Evolutionary conservation across 2,329 filamentous ascomycete species (phyloP).

Genomic region (Claviceps quebecensis): DNA sequence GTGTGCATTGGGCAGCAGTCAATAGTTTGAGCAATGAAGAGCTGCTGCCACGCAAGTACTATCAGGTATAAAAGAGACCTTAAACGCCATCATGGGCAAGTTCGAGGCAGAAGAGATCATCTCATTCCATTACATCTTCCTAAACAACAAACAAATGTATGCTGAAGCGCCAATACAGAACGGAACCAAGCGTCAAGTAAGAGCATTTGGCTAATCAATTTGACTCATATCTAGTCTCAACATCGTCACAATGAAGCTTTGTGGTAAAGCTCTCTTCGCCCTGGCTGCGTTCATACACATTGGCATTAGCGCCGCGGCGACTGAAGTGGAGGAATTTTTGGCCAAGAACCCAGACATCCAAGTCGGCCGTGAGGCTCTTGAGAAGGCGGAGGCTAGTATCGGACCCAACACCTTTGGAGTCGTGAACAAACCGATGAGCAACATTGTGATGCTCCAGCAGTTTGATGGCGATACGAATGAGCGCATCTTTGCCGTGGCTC

Average conservation of each 20-base stretch:
- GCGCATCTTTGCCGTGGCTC: slow-evolving; percentile 7
- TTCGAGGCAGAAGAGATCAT: too few species aligned
- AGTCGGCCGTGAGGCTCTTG: slow-evolving; percentile 7
- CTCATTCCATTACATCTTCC: too few species aligned
- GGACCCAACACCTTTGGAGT: slow-evolving; percentile 8
- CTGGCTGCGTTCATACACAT: background rate
- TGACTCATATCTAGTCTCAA: too few species aligned
- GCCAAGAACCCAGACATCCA: slow-evolving; percentile 6
- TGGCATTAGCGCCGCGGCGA: background rate
- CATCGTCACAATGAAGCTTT: background rate
- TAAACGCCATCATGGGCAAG: too few species aligned
- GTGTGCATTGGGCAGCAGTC: too few species aligned
- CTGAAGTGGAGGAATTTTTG: slow-evolving; percentile 5
- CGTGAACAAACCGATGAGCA: slow-evolving; percentile 8
- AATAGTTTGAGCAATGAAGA: too few species aligned
- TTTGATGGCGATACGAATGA: slow-evolving; percentile 8
- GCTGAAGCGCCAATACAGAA: too few species aligned
- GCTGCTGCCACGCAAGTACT: too few species aligned
- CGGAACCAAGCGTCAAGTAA: too few species aligned
- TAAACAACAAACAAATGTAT: too few species aligned
- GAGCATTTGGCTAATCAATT: too few species aligned
- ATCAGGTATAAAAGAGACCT: too few species aligned
- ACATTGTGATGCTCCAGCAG: slow-evolving; percentile 7
- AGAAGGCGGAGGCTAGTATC: slow-evolving; percentile 2
- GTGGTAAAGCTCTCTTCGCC: background rate